These are phyloP conservation scores for Ensete ventricosum DNA, from an alignment of 176 grass and related monocot genomes.

Conservation along the genomic window DNA sequence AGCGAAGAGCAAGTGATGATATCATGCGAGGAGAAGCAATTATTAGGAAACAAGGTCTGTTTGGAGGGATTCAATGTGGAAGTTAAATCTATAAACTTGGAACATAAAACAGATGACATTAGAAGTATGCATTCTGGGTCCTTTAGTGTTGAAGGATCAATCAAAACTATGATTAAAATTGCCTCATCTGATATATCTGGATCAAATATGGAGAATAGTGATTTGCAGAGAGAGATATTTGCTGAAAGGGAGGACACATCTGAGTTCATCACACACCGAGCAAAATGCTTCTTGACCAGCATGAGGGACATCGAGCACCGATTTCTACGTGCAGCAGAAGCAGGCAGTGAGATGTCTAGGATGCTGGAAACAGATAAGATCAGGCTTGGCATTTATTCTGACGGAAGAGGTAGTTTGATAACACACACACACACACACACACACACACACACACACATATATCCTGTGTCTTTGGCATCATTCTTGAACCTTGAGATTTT, in stretches of 20 bases:
- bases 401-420: conserved; percentile 26
- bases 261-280: conserved; percentile 92
- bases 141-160: conserved; percentile 6
- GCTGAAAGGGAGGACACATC: conserved; percentile 68
- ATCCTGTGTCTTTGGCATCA: no score
- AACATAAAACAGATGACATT: conserved; percentile 11
- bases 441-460: no score
- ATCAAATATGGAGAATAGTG: conserved; percentile 32
- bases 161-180: conserved; percentile 25
- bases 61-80: conserved; percentile 15
- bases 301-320: conserved; percentile 87
- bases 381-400: conserved; percentile 55
- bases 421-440: no score
- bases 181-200: conserved; percentile 26
- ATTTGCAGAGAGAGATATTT: conserved; percentile 39
- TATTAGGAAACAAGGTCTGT: neutral
- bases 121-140: neutral
- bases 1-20: conserved; percentile 30
- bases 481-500: no score
- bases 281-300: conserved; percentile 78
- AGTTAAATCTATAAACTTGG: neutral
- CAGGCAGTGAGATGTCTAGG: conserved; percentile 66
- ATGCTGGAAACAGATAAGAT: conserved; percentile 97
- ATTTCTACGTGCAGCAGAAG: conserved; percentile 80
- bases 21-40: conserved; percentile 18